Base-by-base conservation (phyloP, 2,329 filamentous ascomycete genomes). In the Iodosphaeria phyllophila region DNA sequence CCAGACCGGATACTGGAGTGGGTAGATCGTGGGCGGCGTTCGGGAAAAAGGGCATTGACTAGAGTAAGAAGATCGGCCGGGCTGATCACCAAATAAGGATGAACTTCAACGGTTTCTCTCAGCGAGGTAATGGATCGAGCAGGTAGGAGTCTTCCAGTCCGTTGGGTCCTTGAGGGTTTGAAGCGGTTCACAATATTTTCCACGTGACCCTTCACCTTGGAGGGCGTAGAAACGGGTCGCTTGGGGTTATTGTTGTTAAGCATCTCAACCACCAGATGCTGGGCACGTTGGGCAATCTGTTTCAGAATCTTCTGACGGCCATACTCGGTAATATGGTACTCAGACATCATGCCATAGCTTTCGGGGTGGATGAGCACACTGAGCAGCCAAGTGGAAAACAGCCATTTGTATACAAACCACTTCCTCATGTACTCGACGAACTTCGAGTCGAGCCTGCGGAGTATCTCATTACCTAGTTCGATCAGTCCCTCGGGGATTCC, bases 311-410 rank as follows among this genome's bases (percentile, higher is more conserved):
- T 84, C 40, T 92, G 78, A 21, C 89, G 70, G 20, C 82, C 83
- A 48, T 86, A 82, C 37, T 91, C 80, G 24, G 78, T 84, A 39
- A 95, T 82, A 51, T 92, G 80, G 46, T 92, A 86, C 39, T 92
- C 80, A 28, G 80, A 66, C 56, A 95, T 74, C 54, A 77, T 68
- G 27, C 69, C 67, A 36, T 70, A 63, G 26, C 63, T 83, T 62
- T 98, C 89, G 8, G 89, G 89, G 40, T 89, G 78, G 23, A 82
- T 78, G 40, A 95, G 68, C 26, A 82, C 74, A 38, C 78, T 75
- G 23, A 80, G 64, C 18, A 95, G 58, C 49, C 89, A 93, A 25
- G 75, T 74, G 33, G 82, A 77, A 46, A 95, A 92, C 32, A 93
- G 73, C 72, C 86, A 98, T 43, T 84, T 77, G 39, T 75, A 79